Conservation (phyloP, 2,329 filamentous ascomycete species). For the Parascedosporium putredinis region DNA sequence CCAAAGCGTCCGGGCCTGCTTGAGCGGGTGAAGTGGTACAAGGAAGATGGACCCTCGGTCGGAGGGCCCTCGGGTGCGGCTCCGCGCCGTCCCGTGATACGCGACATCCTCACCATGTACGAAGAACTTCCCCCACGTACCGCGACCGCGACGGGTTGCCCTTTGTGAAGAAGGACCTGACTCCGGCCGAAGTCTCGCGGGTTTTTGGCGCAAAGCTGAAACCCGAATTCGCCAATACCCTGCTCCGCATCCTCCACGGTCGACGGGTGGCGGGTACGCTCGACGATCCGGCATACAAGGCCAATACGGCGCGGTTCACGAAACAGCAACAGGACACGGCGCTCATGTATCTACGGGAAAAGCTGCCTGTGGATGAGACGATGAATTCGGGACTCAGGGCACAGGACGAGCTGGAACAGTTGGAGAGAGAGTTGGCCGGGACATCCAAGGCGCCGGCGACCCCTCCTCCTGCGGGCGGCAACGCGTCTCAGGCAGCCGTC, state of each 20-base stretch:
- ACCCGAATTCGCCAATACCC: slow-evolving; percentile 34
- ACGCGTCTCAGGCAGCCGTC: slow-evolving; percentile 9
- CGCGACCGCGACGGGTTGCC: slow-evolving; percentile 42
- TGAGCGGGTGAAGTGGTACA: slow-evolving; percentile 10
- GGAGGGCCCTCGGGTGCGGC: slow-evolving; percentile 3
- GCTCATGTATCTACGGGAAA: slow-evolving; percentile 43
- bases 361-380: slow-evolving; percentile 48
- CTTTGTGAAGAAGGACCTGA: slow-evolving; percentile 41
- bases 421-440: slow-evolving; percentile 28
- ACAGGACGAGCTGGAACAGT: slow-evolving; percentile 47
- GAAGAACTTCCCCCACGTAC: slow-evolving; percentile 48
- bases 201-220: slow-evolving; percentile 42
- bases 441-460: slow-evolving; percentile 16
- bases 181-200: slow-evolving; percentile 30
- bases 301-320: slow-evolving; percentile 36
- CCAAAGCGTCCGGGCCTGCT: slow-evolving; percentile 1
- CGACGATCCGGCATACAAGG: slow-evolving; percentile 42
- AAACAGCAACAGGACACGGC: slow-evolving; percentile 32
- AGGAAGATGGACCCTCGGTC: neutral
- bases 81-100: slow-evolving; percentile 12
- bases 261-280: slow-evolving; percentile 54
- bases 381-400: slow-evolving; percentile 50
- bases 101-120: slow-evolving; percentile 38
- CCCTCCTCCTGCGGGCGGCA: slow-evolving; percentile 12
- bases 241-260: slow-evolving; percentile 51